Base-by-base conservation (phyloP, 768 basidiomycete species). In the Leccinum olivaceopallidum region DNA sequence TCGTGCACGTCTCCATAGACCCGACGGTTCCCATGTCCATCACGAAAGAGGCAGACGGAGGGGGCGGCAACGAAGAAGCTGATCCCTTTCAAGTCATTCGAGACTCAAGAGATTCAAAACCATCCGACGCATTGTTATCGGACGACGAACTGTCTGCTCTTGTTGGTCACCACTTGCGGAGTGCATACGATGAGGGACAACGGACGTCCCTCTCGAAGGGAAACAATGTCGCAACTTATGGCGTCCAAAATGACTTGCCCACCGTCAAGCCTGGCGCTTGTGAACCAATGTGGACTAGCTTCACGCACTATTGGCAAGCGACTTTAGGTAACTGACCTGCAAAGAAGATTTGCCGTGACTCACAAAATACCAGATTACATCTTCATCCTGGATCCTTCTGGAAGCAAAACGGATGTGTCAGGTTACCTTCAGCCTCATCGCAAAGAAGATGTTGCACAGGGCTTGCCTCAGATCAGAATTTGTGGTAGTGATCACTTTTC, bases 401-500 rank as follows among this genome's bases (percentile, higher is more conserved):
- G 61, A 44, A 66, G 67, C 52, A 66, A 59, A 14, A 71, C 79
- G 39, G 65, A 68, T 26, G 74, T 91, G 42, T 69, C 75, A 32
- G 80, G 84, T 12, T 76, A 95, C 28, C 82, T 93, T 10, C 71
- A 81, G 28, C 87, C 91, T 14, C 88, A 87, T 67, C 71, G 65
- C 26, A 80, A 80, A 32, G 76, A 82, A 54, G 81, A 85, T 54
- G 79, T 97, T 24, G 81, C 78, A 9, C 80, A 80, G 6, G 96
- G 95, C 6, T 76, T 98, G 34, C 95, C 96, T n/a, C 79, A 85
- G 68, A 83, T 83, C 64, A 85, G 83, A 14, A 77, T 96, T 51
- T 90, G 88, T 67, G 91, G 90, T 10, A 92, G 89, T 66, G 96
- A 98, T 74, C 96, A 97, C 70, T 79, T 93, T 59, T 88, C 89